These are phyloP conservation scores for Podospora bellae-mahoneyi DNA, from an alignment of 495 filamentous ascomycete species.

Conservation along the genomic window DNA sequence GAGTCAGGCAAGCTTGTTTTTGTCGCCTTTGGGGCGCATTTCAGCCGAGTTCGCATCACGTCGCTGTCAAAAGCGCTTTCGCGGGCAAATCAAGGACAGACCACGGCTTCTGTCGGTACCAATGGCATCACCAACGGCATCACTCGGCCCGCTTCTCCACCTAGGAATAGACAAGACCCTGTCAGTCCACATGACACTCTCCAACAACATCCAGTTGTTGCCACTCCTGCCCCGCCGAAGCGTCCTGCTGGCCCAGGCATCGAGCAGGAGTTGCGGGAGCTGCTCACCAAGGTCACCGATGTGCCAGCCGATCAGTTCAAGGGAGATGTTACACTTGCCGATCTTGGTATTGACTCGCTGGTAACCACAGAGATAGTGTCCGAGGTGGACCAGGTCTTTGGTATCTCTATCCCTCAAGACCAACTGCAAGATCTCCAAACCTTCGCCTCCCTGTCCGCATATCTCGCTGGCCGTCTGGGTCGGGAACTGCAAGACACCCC, in stretches of 20 bases:
- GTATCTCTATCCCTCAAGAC: not conserved
- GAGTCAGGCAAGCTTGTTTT: not conserved
- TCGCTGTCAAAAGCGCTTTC: not conserved
- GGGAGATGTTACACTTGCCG: slow-evolving; percentile 15
- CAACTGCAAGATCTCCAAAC: not conserved
- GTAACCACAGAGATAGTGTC: slow-evolving; percentile 16
- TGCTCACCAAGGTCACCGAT: slow-evolving; percentile 13
- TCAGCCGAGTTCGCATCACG: not conserved
- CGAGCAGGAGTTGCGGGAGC: too few species aligned
- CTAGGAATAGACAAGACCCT: too few species aligned
- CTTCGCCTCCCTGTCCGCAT: not conserved
- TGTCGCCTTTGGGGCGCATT: not conserved
- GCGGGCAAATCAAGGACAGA: not conserved
- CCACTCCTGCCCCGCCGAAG: too few species aligned
- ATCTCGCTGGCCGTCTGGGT: too few species aligned
- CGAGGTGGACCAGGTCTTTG: not conserved
- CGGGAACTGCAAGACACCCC: not conserved
- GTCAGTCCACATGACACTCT: too few species aligned
- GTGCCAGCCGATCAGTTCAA: not conserved
- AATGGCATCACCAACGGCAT: too few species aligned
- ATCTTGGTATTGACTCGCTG: slow-evolving; percentile 41
- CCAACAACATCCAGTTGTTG: too few species aligned
- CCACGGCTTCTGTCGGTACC: too few species aligned
- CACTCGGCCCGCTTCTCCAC: too few species aligned
- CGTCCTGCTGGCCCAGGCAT: too few species aligned